Conservation (phyloP, 179 eudicot genomes). For the Kewa caespitosa region DNA sequence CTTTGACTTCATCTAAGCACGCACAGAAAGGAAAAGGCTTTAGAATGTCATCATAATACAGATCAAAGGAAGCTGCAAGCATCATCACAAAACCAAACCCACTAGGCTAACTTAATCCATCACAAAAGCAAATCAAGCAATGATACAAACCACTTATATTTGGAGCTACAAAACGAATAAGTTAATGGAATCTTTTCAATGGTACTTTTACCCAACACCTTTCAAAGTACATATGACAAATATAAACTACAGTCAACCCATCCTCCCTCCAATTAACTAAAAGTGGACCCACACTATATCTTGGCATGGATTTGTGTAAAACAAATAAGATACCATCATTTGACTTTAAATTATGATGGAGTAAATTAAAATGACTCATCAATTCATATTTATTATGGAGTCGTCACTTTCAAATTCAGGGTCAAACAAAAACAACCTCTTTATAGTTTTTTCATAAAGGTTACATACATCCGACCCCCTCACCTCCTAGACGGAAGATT, state of each 20-base stretch:
- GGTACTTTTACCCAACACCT: conserved; percentile 20
- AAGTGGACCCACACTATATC: conserved; percentile 19
- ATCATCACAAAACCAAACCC: neutral
- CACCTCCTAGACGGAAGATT: no score
- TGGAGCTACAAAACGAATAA: neutral
- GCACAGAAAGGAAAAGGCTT: neutral
- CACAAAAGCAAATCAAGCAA: neutral
- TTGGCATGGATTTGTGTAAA: neutral
- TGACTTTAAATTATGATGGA: no score
- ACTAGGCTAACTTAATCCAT: neutral
- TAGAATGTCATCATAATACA: neutral
- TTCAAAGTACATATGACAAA: conserved; percentile 18
- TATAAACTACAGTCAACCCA: conserved; percentile 8
- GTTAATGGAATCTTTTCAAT: neutral
- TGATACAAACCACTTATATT: neutral
- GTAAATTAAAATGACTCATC: no score
- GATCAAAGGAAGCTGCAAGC: neutral
- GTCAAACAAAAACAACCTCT: no score
- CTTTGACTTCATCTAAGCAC: neutral
- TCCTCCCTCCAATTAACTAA: neutral
- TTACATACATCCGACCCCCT: no score
- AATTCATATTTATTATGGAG: no score
- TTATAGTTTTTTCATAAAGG: no score
- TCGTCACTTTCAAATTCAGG: no score
- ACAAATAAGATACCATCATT: no score